phyloP scores from a whole-genome alignment of 106 monocot species.

The Dactylorhiza incarnata region DNA sequence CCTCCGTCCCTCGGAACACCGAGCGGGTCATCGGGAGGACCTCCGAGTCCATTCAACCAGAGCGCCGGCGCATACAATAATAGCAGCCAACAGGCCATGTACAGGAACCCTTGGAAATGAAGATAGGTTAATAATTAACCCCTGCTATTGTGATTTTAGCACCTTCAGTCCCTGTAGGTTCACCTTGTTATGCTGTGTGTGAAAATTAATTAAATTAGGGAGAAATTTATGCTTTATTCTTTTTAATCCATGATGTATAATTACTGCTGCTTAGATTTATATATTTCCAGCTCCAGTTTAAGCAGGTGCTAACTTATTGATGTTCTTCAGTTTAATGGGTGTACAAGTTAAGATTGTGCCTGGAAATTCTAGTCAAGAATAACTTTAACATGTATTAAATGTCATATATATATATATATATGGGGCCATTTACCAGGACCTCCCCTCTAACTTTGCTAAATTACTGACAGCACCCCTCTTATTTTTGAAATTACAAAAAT shows the following conservation, averaged over 20 bases:
- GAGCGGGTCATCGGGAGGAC: constrained; percentile 59
- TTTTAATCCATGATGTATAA: neutral
- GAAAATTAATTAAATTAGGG: neutral
- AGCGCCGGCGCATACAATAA: constrained; percentile 28
- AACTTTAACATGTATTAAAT: too few species aligned
- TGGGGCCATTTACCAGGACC: too few species aligned
- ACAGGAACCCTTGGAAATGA: constrained; percentile 67
- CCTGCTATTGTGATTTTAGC: neutral
- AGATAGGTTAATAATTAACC: neutral
- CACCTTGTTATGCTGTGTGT: neutral
- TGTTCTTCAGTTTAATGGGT: neutral
- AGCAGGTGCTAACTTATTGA: neutral
- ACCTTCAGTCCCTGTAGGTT: constrained; percentile 1
- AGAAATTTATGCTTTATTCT: neutral
- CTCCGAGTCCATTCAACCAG: constrained; percentile 47
- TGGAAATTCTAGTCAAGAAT: too few species aligned
- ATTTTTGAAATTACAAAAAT: too few species aligned
- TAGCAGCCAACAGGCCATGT: constrained; percentile 39
- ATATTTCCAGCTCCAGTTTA: neutral
- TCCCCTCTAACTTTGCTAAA: too few species aligned
- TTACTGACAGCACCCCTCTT: too few species aligned
- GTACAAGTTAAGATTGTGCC: too few species aligned
- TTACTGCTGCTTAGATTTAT: neutral
- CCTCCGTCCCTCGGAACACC: constrained; percentile 55
- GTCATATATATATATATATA: too few species aligned